Conservation (phyloP, 148 eudicot genomes). For the Silene uniflora region DNA sequence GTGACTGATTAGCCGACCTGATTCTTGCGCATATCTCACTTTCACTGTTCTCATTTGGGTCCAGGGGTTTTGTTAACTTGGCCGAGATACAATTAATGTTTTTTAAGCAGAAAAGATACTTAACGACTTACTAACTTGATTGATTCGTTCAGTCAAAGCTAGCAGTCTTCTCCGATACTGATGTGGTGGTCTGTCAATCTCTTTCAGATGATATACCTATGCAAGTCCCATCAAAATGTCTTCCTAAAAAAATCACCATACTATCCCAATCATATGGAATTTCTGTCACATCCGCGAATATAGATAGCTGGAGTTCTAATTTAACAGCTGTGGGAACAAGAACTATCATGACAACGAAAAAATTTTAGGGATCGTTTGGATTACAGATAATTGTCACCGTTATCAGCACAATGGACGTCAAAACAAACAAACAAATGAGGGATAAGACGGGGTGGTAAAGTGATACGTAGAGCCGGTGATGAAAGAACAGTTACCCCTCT, state of each 20-base stretch:
- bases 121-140: background rate
- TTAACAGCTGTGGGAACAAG: background rate
- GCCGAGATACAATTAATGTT: background rate
- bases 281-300: background rate
- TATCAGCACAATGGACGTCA: too few species aligned
- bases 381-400: too few species aligned
- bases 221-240: background rate
- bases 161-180: background rate
- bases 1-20: too few species aligned
- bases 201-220: background rate
- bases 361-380: background rate
- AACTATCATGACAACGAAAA: constrained; percentile 9
- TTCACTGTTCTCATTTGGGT: too few species aligned
- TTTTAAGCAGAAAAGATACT: background rate
- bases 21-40: too few species aligned
- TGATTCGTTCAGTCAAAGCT: background rate
- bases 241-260: constrained; percentile 2
- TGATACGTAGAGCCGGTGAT: too few species aligned
- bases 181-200: background rate
- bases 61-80: too few species aligned
- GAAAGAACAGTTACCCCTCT: too few species aligned
- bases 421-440: too few species aligned
- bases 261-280: background rate
- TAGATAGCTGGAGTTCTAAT: background rate
- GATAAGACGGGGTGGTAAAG: too few species aligned